Evolutionary conservation across 2,329 filamentous ascomycete species (phyloP), one percentile per base, ranked within the genome.

Genomic region (Neofusicoccum kwambonambiense): DNA sequence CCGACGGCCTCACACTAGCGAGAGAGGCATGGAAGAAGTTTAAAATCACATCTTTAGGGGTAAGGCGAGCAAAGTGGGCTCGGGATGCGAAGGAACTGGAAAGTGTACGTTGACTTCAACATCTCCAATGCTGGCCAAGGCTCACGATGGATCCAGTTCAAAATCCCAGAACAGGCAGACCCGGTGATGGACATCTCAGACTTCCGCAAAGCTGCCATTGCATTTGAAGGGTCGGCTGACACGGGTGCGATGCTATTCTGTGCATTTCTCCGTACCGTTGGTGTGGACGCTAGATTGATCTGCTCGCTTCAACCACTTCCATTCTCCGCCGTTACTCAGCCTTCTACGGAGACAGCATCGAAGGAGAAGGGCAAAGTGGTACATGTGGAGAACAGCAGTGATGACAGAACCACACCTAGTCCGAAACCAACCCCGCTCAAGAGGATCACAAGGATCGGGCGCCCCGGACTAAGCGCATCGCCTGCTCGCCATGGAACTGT

Each of bases 211-310:
- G 89, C 90, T 35, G 92, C 93, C 0, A 84, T 81, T 66, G 85
- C 79, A 4, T 77, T 96, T 17, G 82, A 88, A 68, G 96, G 94
- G 0, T 98, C 94, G 8, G 87, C 93, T 68, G 95, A 99, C 75
- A 83, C 96, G 9, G 95, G 93, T 0, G 91, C 92, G 1, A 93
- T 98, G 74, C 77, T 99, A 0, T 97, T 96, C 72, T 98, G 95
- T 75, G 90, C 93, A 2, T 78, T 98, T 37, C 82, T 99, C 3
- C 88, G 95, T 17, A 86, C 88, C n/a, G 87, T 85, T n/a, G 93
- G 92, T 2, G 87, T 98, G 6, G 87, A 92, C 68, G 84, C 91
- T 4, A 86, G 95, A 12, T 82, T 99, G 4, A 90, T 98, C 0
- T 97, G 93, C 76, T 99, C 95, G 4, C 80, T 99, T 3, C 95